Conservation (phyloP, 169 alveolate genomes). For the Neospora caninum region DNA sequence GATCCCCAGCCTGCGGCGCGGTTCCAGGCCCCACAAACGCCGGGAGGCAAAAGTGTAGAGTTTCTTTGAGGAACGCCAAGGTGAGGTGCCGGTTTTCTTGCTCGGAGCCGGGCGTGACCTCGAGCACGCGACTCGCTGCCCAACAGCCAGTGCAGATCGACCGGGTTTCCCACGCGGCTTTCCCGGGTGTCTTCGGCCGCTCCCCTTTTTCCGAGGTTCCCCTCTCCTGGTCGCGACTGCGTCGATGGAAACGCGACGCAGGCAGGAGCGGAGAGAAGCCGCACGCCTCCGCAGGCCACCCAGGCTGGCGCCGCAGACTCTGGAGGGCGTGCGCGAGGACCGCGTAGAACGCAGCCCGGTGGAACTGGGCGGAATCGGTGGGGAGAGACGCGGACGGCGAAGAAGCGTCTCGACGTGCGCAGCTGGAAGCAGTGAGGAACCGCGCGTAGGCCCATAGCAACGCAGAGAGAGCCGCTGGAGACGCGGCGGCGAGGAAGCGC, state of each 20-base stretch:
- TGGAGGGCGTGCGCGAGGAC: not conserved
- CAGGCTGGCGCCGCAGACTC: not conserved
- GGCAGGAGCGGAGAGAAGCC: no score
- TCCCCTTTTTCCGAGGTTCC: no score
- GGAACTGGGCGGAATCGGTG: not conserved
- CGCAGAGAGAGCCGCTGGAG: not conserved
- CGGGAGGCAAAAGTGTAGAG: not conserved
- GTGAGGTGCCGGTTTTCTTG: not conserved
- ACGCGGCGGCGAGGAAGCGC: not conserved
- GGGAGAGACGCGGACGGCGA: not conserved
- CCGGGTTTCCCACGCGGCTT: not conserved
- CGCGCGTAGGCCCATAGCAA: not conserved
- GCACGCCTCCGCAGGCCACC: not conserved
- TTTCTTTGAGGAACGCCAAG: not conserved
- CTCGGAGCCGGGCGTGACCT: conserved; percentile 4
- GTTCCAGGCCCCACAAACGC: not conserved
- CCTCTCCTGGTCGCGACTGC: no score
- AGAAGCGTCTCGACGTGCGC: not conserved
- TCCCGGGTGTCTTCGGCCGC: not conserved
- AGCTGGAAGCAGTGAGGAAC: not conserved
- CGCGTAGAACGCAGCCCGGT: not conserved
- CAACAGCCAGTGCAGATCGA: not conserved
- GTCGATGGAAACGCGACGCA: no score
- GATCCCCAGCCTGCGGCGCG: not conserved
- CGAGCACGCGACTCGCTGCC: conserved; percentile 1